These are phyloP conservation scores for Komagataella pastoris DNA, from an alignment of 805 yeast genomes.

Conservation along the genomic window DNA sequence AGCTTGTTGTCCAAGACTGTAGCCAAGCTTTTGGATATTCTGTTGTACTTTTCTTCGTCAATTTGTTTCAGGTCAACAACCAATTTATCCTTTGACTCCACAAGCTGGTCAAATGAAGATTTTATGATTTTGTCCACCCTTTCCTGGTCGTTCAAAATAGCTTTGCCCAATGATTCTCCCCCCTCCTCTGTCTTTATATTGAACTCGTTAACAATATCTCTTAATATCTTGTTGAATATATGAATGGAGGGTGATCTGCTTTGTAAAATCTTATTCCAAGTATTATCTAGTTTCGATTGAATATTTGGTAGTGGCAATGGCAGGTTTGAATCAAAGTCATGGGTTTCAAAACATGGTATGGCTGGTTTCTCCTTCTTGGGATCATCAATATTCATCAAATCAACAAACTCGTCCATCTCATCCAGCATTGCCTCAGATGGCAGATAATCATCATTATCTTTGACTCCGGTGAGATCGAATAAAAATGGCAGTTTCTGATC, in stretches of 20 bases:
- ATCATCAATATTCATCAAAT: conserved; percentile 26
- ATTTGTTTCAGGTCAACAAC: background rate
- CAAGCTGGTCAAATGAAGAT: background rate
- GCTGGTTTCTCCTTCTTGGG: conserved; percentile 3
- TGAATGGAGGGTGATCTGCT: conserved; percentile 12
- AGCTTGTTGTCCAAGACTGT: background rate
- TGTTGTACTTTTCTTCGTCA: background rate
- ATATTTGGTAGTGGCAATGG: conserved; percentile 4
- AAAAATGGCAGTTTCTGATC: conserved; percentile 57
- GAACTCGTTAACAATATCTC: conserved; percentile 1
- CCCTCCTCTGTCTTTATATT: background rate
- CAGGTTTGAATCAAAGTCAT: conserved; percentile 7
- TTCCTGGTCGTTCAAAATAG: background rate
- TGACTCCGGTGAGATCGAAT: conserved; percentile 20
- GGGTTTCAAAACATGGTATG: conserved; percentile 8
- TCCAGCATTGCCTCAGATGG: conserved; percentile 25
- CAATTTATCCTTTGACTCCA: background rate
- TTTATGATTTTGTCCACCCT: background rate
- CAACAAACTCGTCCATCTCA: conserved; percentile 29
- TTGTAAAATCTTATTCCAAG: conserved; percentile 6
- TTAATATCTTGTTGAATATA: conserved; percentile 4
- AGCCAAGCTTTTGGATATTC: background rate
- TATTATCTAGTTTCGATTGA: conserved; percentile 6
- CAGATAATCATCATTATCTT: conserved; percentile 12
- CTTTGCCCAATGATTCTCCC: background rate